Conservation (phyloP, 768 basidiomycete species). For the Termitomyces heimii region DNA sequence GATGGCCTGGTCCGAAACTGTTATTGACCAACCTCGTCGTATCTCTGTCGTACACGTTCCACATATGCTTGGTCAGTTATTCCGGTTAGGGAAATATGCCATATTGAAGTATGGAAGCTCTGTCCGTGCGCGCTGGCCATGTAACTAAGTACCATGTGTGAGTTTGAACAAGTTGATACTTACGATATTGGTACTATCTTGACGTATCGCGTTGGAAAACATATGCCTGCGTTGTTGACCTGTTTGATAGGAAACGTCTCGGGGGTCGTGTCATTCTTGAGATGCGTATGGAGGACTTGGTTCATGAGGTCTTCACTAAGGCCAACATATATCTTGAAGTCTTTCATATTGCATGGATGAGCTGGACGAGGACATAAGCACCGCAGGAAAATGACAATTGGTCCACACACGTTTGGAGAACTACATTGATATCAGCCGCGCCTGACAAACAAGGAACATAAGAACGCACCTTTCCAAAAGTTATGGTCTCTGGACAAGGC, state of each 20-base stretch:
- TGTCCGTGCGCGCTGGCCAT: slow-evolving; percentile 55
- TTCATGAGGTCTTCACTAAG: slow-evolving; percentile 59
- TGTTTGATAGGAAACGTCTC: slow-evolving; percentile 63
- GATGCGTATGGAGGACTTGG: slow-evolving; percentile 54
- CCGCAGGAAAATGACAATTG: not conserved
- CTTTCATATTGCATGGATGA: slow-evolving; percentile 83
- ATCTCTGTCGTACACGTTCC: slow-evolving; percentile 41
- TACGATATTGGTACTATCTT: slow-evolving; percentile 76
- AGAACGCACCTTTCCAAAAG: slow-evolving; percentile 69
- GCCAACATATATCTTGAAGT: slow-evolving; percentile 70
- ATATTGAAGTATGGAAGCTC: slow-evolving; percentile 76
- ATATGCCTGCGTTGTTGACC: slow-evolving; percentile 47
- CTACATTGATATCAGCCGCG: slow-evolving; percentile 19
- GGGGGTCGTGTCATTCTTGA: slow-evolving; percentile 59
- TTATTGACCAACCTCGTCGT: slow-evolving; percentile 53
- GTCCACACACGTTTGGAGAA: slow-evolving; percentile 33
- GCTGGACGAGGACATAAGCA: slow-evolving; percentile 32
- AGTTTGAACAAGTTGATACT: slow-evolving; percentile 15
- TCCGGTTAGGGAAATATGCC: slow-evolving; percentile 64
- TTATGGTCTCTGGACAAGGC: slow-evolving; percentile 51
- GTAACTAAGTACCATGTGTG: not conserved
- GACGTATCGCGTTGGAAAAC: slow-evolving; percentile 61
- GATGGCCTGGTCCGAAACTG: not conserved
- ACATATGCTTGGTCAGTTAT: slow-evolving; percentile 51
- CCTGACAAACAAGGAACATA: not conserved